A percentile compares a stretch with the other conserved stretches of the same genome.
These are phyloP conservation scores for Gossypium arboreum DNA, from an alignment of 345 rosid species.

Conservation along the genomic window DNA sequence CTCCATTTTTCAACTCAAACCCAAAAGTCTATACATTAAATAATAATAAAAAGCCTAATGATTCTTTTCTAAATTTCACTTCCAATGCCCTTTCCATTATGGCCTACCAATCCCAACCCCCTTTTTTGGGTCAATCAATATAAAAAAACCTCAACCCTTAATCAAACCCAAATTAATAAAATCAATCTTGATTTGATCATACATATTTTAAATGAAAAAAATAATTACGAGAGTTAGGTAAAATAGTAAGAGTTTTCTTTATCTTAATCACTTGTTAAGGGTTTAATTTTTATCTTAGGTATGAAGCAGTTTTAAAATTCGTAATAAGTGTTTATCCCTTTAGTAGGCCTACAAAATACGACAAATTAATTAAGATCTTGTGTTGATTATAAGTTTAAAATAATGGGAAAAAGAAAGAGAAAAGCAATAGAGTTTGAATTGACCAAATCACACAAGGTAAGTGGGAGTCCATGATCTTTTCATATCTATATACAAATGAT, in stretches of 20 bases:
- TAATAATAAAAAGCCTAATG: background rate
- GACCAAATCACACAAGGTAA: background rate
- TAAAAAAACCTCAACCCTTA: background rate
- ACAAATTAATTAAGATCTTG: too few species aligned
- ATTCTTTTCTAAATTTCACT: conserved; percentile 28
- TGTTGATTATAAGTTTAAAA: too few species aligned
- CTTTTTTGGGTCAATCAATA: background rate
- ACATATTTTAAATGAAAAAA: too few species aligned
- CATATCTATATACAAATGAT: background rate
- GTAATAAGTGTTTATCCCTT: accelerated
- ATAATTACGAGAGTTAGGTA: accelerated
- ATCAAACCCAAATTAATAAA: background rate
- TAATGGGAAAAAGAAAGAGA: too few species aligned
- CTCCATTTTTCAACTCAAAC: too few species aligned
- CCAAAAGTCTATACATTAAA: too few species aligned
- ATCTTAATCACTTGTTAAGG: accelerated
- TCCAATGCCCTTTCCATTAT: background rate
- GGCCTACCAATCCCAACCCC: background rate
- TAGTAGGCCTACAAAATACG: accelerated
- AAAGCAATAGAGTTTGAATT: too few species aligned
- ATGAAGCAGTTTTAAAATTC: too few species aligned
- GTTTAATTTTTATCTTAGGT: accelerated
- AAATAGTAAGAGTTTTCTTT: accelerated
- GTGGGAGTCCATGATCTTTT: background rate
- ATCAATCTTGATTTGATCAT: background rate